Evolutionary conservation across 2,329 filamentous ascomycete species (phyloP).

Genomic region (Phialocephala subalpina): DNA sequence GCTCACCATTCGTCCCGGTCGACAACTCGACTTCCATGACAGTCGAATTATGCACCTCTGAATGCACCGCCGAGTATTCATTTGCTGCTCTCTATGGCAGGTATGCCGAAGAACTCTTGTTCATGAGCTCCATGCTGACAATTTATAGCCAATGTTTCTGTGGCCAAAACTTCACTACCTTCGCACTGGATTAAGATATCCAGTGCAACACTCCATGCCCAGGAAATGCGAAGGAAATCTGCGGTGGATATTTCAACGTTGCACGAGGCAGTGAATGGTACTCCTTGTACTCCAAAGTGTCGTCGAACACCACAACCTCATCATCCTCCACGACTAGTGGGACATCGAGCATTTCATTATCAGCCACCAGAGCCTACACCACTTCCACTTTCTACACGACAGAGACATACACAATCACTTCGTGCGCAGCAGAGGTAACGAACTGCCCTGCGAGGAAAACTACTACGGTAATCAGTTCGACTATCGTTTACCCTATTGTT

Average conservation of each 20-base stretch:
- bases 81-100: conserved; percentile 9
- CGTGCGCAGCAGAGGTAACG: neutral
- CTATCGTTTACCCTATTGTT: no score
- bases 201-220: conserved; percentile 18
- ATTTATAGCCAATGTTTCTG: conserved; percentile 11
- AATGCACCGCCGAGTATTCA: neutral
- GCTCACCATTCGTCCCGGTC: neutral
- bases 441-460: neutral
- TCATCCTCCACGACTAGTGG: neutral
- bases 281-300: conserved; percentile 7
- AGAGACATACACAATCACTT: neutral
- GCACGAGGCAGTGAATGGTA: conserved; percentile 7
- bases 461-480: no score
- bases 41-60: conserved; percentile 10
- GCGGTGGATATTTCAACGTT: conserved; percentile 10
- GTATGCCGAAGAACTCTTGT: neutral
- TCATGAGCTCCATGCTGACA: neutral
- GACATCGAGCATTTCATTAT: neutral
- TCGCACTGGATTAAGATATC: conserved; percentile 1
- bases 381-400: neutral
- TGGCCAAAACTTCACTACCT: conserved; percentile 9
- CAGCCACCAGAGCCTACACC: neutral
- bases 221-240: conserved; percentile 4
- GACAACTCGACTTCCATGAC: conserved; percentile 13
- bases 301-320: neutral